phyloP scores from a whole-genome alignment of 2,329 filamentous ascomycete genomes.

The Aureobasidium mangrovei region DNA sequence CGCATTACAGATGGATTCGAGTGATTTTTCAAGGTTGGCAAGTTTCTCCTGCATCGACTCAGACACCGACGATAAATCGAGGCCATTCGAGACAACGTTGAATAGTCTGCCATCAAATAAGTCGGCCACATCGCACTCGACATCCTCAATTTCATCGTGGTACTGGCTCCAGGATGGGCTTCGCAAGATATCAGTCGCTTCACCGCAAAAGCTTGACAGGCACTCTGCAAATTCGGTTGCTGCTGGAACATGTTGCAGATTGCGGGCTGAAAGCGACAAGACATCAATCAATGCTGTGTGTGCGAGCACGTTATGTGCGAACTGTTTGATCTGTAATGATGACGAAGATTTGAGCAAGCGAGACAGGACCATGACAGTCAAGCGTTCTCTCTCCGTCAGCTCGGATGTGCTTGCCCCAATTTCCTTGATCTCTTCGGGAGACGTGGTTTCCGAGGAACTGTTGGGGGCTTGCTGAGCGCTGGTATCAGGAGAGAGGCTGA shows the following conservation, averaged over 20 bases:
- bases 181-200: conserved; percentile 30
- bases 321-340: not conserved
- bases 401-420: not conserved
- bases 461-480: not conserved
- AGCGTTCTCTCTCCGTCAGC: conserved; percentile 22
- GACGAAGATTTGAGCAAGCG: conserved; percentile 14
- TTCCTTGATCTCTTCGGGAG: not conserved
- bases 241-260: conserved; percentile 17
- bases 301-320: conserved; percentile 18
- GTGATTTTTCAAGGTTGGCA: not conserved
- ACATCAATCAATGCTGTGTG: conserved; percentile 25
- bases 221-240: conserved; percentile 16
- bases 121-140: conserved; percentile 43
- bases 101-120: conserved; percentile 48
- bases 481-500: not conserved
- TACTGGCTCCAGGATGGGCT: conserved; percentile 29
- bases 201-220: conserved; percentile 28
- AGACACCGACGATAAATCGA: not conserved
- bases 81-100: conserved; percentile 17
- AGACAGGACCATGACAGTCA: conserved; percentile 22
- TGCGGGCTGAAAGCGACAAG: conserved; percentile 24
- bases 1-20: not conserved
- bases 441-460: not conserved
- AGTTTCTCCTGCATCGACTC: not conserved
- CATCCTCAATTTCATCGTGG: conserved; percentile 15